Conservation (phyloP, 2,329 filamentous ascomycete species). For the Diaporthe capsici region DNA sequence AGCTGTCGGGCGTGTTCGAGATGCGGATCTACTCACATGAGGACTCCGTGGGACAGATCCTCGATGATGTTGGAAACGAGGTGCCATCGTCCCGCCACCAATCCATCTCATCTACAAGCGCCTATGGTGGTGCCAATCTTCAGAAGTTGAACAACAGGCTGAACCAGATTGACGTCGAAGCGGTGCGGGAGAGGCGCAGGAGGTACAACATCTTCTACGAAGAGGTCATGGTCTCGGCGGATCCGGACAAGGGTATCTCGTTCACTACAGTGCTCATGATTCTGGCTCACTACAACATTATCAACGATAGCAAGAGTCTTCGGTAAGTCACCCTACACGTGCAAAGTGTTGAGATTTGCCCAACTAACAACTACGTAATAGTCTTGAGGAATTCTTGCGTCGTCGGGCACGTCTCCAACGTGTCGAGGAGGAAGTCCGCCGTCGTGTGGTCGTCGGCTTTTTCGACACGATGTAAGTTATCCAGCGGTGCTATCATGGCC, state of each 20-base stretch:
- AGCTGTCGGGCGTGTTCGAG: conserved; percentile 94
- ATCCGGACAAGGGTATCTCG: conserved; percentile 89
- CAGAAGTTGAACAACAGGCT: conserved; percentile 81
- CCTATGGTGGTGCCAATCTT: conserved; percentile 76
- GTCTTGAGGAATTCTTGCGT: conserved; percentile 93
- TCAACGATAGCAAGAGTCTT: conserved; percentile 96
- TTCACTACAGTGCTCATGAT: conserved; percentile 96
- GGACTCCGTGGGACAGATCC: conserved; percentile 86
- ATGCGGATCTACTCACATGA: conserved; percentile 97
- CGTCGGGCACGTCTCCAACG: conserved; percentile 91
- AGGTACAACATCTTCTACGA: conserved; percentile 97
- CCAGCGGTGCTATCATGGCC: not conserved
- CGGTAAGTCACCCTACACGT: conserved; percentile 64
- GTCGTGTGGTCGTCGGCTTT: conserved; percentile 92
- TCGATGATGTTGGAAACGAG: conserved; percentile 83
- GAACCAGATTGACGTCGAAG: conserved; percentile 78
- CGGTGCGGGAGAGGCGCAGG: conserved; percentile 81
- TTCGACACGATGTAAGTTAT: conserved; percentile 85
- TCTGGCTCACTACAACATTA: conserved; percentile 97
- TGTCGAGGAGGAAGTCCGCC: conserved; percentile 93
- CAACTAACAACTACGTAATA: conserved; percentile 54
- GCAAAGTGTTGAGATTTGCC: not conserved
- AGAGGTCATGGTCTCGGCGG: conserved; percentile 93
- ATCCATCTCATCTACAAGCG: conserved; percentile 66
- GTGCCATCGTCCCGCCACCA: conserved; percentile 66